Conservation (phyloP, 345 rosid genomes). For the Diplotaxis tenuifolia region DNA sequence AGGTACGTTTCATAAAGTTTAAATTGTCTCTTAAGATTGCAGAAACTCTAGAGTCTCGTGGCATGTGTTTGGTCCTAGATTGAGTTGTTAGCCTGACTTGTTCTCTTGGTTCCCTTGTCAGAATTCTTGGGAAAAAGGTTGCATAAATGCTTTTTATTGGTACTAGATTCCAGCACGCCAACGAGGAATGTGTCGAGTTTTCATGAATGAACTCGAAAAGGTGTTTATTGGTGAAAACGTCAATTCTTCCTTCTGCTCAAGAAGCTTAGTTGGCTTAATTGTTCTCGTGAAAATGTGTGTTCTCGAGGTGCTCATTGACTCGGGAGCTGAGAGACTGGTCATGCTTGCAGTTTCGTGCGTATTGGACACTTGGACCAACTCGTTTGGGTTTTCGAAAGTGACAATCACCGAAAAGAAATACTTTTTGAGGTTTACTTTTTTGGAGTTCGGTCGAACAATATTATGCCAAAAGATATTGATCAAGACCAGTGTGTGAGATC, state of each 20-base stretch:
- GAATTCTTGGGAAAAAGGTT: constrained; percentile 60
- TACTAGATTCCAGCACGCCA: constrained; percentile 54
- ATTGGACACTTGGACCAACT: constrained; percentile 62
- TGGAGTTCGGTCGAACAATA: constrained; percentile 69
- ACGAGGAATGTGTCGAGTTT: constrained; percentile 56
- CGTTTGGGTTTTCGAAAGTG: constrained; percentile 76
- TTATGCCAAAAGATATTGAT: constrained; percentile 61
- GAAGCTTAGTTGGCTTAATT: neutral
- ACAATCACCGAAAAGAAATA: constrained; percentile 47
- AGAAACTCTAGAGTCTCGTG: neutral
- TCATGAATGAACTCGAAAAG: constrained; percentile 60
- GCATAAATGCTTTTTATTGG: constrained; percentile 66
- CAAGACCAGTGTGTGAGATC: constrained; percentile 29
- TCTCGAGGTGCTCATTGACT: constrained; percentile 51
- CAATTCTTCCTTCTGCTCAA: constrained; percentile 7
- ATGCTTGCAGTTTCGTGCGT: constrained; percentile 73
- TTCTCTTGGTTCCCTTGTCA: constrained; percentile 27
- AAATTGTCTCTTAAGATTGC: constrained; percentile 9
- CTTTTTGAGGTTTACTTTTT: constrained; percentile 51
- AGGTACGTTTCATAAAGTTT: constrained; percentile 46
- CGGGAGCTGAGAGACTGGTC: constrained; percentile 73
- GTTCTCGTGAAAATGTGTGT: constrained; percentile 6
- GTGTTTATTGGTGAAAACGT: constrained; percentile 33
- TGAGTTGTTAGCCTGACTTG: constrained; percentile 25
- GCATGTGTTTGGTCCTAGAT: neutral